These are phyloP conservation scores for Buddleja alternifolia DNA, from an alignment of 257 asterid genomes.

Conservation along the genomic window DNA sequence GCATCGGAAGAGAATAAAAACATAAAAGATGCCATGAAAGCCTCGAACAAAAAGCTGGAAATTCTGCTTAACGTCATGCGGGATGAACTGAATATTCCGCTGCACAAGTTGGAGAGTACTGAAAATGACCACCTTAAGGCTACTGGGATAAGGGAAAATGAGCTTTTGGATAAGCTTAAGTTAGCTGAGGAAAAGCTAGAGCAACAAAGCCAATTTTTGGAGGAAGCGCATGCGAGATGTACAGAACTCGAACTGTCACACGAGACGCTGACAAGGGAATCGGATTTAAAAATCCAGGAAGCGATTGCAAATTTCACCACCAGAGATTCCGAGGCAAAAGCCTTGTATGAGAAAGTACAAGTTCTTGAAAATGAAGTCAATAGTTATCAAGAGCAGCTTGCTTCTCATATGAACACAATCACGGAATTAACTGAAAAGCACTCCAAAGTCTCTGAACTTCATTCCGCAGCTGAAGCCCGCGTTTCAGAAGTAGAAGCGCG, in stretches of 20 bases:
- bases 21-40: too few species aligned
- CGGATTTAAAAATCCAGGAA: constrained; percentile 69
- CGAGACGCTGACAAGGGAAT: constrained; percentile 55
- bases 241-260: constrained; percentile 68
- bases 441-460: constrained; percentile 64
- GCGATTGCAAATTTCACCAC: constrained; percentile 55
- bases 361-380: constrained; percentile 67
- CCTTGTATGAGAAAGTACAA: constrained; percentile 57
- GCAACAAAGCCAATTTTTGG: constrained; percentile 58
- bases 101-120: too few species aligned
- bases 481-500: constrained; percentile 61
- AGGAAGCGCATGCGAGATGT: constrained; percentile 55
- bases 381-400: constrained; percentile 61
- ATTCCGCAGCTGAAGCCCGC: too few species aligned
- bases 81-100: too few species aligned
- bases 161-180: constrained; percentile 67
- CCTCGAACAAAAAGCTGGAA: too few species aligned
- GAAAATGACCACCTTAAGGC: too few species aligned
- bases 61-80: too few species aligned
- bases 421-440: constrained; percentile 67
- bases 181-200: constrained; percentile 74
- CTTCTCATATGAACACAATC: constrained; percentile 62
- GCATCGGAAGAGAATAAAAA: too few species aligned
- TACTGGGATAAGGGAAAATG: constrained; percentile 58
- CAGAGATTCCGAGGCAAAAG: constrained; percentile 73